Percentiles rank a stretch among this genome's conserved stretches.
These are phyloP conservation scores for Thielaviopsis populi DNA, from an alignment of 2,329 filamentous ascomycete species.

Conservation along the genomic window DNA sequence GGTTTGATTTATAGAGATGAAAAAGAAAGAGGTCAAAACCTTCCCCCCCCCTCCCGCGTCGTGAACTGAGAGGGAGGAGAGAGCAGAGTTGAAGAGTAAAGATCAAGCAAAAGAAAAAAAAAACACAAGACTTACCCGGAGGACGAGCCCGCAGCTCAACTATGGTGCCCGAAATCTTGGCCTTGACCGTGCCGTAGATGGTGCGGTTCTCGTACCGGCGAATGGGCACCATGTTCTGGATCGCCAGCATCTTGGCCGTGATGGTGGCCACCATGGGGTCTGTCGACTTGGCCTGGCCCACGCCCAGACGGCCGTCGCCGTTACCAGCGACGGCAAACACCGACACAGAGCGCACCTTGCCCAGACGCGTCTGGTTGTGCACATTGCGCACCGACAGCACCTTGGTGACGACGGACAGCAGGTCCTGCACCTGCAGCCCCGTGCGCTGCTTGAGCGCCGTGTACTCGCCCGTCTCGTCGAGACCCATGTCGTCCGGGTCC, in stretches of 20 bases:
- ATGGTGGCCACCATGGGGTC: conserved; percentile 51
- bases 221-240: conserved; percentile 87
- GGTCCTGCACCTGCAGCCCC: conserved; percentile 37
- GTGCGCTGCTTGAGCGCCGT: conserved; percentile 39
- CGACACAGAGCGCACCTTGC: conserved; percentile 71
- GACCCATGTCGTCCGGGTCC: conserved; percentile 35
- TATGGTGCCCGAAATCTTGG: conserved; percentile 77
- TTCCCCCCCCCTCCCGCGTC: not conserved
- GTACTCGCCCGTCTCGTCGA: conserved; percentile 37
- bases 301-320: conserved; percentile 65
- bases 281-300: conserved; percentile 79
- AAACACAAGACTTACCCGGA: conserved; percentile 50
- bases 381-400: conserved; percentile 59
- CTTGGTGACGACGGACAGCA: conserved; percentile 49
- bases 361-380: conserved; percentile 86
- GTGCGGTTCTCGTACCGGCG: conserved; percentile 82
- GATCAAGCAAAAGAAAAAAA: conserved; percentile 7
- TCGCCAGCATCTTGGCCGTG: conserved; percentile 67
- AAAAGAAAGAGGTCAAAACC: no score
- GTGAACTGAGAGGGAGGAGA: conserved; percentile 2
- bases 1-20: no score
- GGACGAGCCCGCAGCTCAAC: conserved; percentile 70
- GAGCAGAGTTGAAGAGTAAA: not conserved
- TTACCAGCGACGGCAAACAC: conserved; percentile 75
- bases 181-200: conserved; percentile 69